Conservation (phyloP, 225 moss, liverwort and hornwort species). For the Physcomitrellopsis africana region DNA sequence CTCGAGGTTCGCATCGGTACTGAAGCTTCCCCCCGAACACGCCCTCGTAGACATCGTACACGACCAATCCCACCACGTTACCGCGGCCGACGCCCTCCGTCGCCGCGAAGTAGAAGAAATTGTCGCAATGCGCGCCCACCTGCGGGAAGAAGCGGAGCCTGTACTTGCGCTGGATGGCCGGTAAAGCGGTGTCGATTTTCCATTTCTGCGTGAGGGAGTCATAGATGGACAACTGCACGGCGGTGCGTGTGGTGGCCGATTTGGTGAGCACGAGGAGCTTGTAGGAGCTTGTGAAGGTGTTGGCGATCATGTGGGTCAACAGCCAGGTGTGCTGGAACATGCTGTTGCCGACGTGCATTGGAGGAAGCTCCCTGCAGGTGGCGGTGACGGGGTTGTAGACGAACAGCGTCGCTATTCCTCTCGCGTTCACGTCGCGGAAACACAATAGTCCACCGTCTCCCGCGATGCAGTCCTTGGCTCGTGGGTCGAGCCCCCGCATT, state of each 20-base stretch:
- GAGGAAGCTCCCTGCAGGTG: slow-evolving; percentile 39
- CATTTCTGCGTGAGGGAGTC: slow-evolving; percentile 38
- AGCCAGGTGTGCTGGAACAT: slow-evolving; percentile 38
- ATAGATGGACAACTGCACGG: slow-evolving; percentile 42
- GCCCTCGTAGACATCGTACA: slow-evolving; percentile 46
- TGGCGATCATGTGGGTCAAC: slow-evolving; percentile 46
- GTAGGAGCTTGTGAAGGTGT: slow-evolving; percentile 37
- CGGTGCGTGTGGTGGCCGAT: neutral
- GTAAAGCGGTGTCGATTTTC: slow-evolving; percentile 31
- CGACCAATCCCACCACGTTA: slow-evolving; percentile 38
- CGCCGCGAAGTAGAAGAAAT: slow-evolving; percentile 52
- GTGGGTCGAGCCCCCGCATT: slow-evolving; percentile 38
- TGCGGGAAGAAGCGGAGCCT: slow-evolving; percentile 40
- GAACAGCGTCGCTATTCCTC: slow-evolving; percentile 34
- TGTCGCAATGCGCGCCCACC: slow-evolving; percentile 46
- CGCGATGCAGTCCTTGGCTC: slow-evolving; percentile 45
- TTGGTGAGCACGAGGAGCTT: slow-evolving; percentile 46
- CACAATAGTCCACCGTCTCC: slow-evolving; percentile 48
- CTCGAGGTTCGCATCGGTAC: slow-evolving; percentile 44
- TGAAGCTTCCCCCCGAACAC: slow-evolving; percentile 37
- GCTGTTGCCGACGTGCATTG: slow-evolving; percentile 39
- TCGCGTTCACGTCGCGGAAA: slow-evolving; percentile 43
- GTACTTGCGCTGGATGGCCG: slow-evolving; percentile 38
- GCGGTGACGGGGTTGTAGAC: slow-evolving; percentile 41
- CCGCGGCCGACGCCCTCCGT: slow-evolving; percentile 36